Percentiles rank a stretch among this genome's conserved stretches.
Evolutionary conservation across 106 monocot species (phyloP).

Genomic region (Gastrodia elata): DNA sequence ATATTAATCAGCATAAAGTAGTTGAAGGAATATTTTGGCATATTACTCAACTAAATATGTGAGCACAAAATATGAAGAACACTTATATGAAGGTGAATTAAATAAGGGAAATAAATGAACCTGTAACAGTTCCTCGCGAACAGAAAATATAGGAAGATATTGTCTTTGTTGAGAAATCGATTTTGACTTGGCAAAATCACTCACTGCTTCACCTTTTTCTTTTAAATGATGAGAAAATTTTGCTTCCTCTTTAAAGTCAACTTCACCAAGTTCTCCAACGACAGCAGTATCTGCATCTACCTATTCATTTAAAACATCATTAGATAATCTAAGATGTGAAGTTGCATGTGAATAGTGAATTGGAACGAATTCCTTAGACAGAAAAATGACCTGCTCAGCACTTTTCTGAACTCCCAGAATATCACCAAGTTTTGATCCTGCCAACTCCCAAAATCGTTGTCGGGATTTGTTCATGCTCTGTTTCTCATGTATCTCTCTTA

Average conservation of each 20-base stretch:
- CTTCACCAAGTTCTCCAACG: conserved; percentile 77
- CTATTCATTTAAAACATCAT: conserved; percentile 24
- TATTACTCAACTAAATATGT: not conserved
- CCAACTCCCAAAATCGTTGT: conserved; percentile 95
- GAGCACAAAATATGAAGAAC: not conserved
- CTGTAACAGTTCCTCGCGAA: conserved; percentile 82
- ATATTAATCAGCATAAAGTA: too few relatives aligned
- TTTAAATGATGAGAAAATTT: conserved; percentile 85
- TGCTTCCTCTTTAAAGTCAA: conserved; percentile 80
- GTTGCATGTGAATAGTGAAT: not conserved
- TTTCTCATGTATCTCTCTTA: conserved; percentile 93
- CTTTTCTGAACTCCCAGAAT: conserved; percentile 92
- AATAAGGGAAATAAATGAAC: conserved; percentile 20
- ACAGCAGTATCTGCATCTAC: conserved; percentile 90
- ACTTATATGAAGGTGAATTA: not conserved
- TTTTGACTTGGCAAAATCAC: conserved; percentile 88
- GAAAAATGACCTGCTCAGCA: conserved; percentile 64
- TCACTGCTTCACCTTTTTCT: conserved; percentile 75
- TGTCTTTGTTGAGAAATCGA: conserved; percentile 73
- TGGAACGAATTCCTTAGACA: conserved; percentile 5
- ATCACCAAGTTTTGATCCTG: conserved; percentile 94
- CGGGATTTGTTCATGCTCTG: conserved; percentile 97
- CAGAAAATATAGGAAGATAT: conserved; percentile 86
- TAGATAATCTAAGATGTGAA: not conserved
- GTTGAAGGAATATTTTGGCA: too few relatives aligned